Evolutionary conservation across 1,139 yeast species (phyloP).

Genomic region (Casaregolazyma suthepensis): DNA sequence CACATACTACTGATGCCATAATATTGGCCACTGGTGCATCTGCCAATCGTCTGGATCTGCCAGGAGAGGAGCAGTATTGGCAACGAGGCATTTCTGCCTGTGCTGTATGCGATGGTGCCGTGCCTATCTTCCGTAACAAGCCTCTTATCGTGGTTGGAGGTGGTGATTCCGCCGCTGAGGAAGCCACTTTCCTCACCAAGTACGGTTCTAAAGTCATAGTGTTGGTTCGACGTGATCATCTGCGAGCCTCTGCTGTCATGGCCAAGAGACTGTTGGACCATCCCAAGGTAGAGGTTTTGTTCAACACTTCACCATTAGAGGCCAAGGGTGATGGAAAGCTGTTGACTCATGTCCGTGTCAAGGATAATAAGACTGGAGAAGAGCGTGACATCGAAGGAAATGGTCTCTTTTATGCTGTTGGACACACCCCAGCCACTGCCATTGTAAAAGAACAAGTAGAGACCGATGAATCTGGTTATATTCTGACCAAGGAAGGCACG

Average conservation of each 20-base stretch:
- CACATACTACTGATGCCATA: conserved; percentile 87
- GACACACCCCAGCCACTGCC: conserved; percentile 91
- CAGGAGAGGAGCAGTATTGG: conserved; percentile 98
- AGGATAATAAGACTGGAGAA: conserved; percentile 69
- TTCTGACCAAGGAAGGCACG: conserved; percentile 83
- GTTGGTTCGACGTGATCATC: conserved; percentile 86
- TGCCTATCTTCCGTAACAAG: conserved; percentile 95
- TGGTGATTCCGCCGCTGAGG: conserved; percentile 99
- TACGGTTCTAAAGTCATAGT: conserved; percentile 93
- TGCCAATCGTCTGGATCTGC: conserved; percentile 86
- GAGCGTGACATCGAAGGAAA: conserved; percentile 65
- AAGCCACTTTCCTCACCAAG: conserved; percentile 91
- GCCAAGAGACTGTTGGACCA: conserved; percentile 80
- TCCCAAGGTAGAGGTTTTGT: conserved; percentile 85
- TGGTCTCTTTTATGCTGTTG: conserved; percentile 96
- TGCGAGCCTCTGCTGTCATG: conserved; percentile 95
- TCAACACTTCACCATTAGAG: conserved; percentile 78
- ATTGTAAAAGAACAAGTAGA: conserved; percentile 73
- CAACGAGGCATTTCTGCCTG: conserved; percentile 98
- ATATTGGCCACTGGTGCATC: conserved; percentile 96
- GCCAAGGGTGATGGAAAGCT: conserved; percentile 88
- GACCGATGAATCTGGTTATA: conserved; percentile 82
- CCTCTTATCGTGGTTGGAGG: conserved; percentile 98
- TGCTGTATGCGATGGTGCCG: conserved; percentile 99
- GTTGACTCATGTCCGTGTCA: conserved; percentile 34